Evolutionary conservation across 73 alveolate genomes (phyloP), one percentile per base, ranked within the genome.

Genomic region (Paramecium pentaurelia): DNA sequence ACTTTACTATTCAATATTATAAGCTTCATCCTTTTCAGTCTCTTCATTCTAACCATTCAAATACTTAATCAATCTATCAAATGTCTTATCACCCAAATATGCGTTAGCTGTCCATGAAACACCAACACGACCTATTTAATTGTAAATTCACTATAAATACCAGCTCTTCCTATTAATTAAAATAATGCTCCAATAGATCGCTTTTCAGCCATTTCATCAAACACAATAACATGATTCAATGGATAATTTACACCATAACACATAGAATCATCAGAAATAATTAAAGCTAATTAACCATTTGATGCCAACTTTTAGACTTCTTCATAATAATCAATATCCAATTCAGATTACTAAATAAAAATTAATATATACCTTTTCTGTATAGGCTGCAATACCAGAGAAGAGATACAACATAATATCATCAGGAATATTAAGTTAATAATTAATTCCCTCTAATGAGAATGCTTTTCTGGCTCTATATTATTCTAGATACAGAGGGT

Each of bases 91-190:
- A 2, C 75, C 91, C 30, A 80, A 80, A 80, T 80, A 80, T 12
- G 91, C 91, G 45, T 80, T 80, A 25, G 91, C 91, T 45, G 75
- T 49, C 91, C 91, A 80, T 25, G 91, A 80, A 80, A 80, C 91
- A 27, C 91, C 91, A 20, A 80, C 91, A 80, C 91, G 91, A 80
- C 91, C 91, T 80, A 80, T 25, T 4, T 37, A 40, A 16, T 3
- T 6, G 2, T 11, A 25, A n/a, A n/a, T 1, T 8, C 2, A 0
- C n/a, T n/a, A 75, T 75, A 1, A 44, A 12, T 80, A 80, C 91
- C 91, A 44, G 91, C 91, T 80, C 91, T 40, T 45, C 91, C 91
- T 25, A 80, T 80, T 77, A 80, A 80, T 80, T 80, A 45, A 47
- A 80, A 80, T n/a, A 80, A 36, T 6, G 91, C 91, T 3, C 91